Evolutionary conservation across 116 monocot genomes (phyloP).

Genomic region (Iris pallida): DNA sequence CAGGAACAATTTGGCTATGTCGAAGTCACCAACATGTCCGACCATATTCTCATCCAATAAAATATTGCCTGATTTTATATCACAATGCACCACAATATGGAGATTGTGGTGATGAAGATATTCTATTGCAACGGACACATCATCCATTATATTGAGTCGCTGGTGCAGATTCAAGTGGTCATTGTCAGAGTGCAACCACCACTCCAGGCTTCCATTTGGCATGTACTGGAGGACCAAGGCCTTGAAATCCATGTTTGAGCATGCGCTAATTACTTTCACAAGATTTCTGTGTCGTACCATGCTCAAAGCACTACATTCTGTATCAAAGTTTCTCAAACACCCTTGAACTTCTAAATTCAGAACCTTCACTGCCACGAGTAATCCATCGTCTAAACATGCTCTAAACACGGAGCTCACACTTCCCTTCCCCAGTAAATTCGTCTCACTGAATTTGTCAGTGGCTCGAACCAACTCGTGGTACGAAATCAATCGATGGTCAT

Average conservation of each 20-base stretch:
- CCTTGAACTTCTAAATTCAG: slow-evolving; percentile 1
- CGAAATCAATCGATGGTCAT: slow-evolving; percentile 4
- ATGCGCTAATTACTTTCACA: slow-evolving; percentile 5
- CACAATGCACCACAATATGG: too few relatives aligned
- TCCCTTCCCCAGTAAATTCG: slow-evolving; percentile 8
- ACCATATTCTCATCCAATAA: too few relatives aligned
- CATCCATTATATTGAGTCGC: too few relatives aligned
- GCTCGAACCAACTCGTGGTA: slow-evolving; percentile 12
- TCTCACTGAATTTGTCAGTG: slow-evolving; percentile 3
- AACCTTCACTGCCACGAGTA: slow-evolving; percentile 3
- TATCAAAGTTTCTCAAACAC: slow-evolving; percentile 12
- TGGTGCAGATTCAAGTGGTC: too few relatives aligned
- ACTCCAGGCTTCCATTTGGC: too few relatives aligned
- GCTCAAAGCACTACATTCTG: background rate
- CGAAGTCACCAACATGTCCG: too few relatives aligned
- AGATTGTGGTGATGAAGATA: too few relatives aligned
- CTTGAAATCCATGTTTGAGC: slow-evolving; percentile 10
- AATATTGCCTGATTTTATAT: too few relatives aligned
- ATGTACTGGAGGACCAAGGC: background rate
- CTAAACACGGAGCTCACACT: slow-evolving; percentile 11
- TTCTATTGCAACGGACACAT: too few relatives aligned
- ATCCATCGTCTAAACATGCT: background rate
- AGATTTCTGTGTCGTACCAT: slow-evolving; percentile 13
- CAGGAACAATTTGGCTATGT: too few relatives aligned
- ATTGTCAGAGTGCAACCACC: too few relatives aligned